A percentile compares a stretch with the other conserved stretches of the same genome.
Evolutionary conservation across 2,329 filamentous ascomycete genomes (phyloP).

Genomic region (Alternaria dauci): DNA sequence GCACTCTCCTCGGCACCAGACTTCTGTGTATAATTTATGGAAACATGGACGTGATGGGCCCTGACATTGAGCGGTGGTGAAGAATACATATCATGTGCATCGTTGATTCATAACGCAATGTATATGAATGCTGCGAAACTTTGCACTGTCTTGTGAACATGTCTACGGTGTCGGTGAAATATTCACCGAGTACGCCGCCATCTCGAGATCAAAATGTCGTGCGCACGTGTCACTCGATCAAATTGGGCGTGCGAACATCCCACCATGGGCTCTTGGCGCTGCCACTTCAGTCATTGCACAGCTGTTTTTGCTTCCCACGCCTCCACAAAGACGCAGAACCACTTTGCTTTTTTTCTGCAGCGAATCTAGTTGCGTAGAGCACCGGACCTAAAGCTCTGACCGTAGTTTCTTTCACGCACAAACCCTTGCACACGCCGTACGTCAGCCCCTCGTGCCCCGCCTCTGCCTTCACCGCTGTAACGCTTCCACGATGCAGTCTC

Average conservation of each 20-base stretch:
- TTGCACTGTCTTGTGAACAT: not conserved
- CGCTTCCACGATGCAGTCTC: slow-evolving; percentile 46
- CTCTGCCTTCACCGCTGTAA: slow-evolving; percentile 46
- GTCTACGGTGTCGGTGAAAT: not conserved
- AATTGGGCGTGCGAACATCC: slow-evolving; percentile 27
- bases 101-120: not conserved
- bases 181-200: not conserved
- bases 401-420: slow-evolving; percentile 12
- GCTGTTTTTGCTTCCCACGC: slow-evolving; percentile 26
- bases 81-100: not conserved
- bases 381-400: slow-evolving; percentile 4
- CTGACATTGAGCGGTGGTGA: not conserved
- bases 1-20: not conserved
- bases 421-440: slow-evolving; percentile 31
- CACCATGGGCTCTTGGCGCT: slow-evolving; percentile 27
- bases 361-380: not conserved
- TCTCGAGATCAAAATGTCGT: slow-evolving; percentile 7
- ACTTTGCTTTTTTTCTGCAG: slow-evolving; percentile 3
- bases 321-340: slow-evolving; percentile 24
- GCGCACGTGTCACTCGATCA: slow-evolving; percentile 33
- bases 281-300: slow-evolving; percentile 25
- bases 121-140: not conserved
- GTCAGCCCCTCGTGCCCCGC: slow-evolving; percentile 42
- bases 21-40: not conserved
- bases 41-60: not conserved